A percentile compares a stretch with the other conserved stretches of the same genome.
phyloP scores from a whole-genome alignment of 1,284 basidiomycete genomes.

The Tremellales sp. region DNA sequence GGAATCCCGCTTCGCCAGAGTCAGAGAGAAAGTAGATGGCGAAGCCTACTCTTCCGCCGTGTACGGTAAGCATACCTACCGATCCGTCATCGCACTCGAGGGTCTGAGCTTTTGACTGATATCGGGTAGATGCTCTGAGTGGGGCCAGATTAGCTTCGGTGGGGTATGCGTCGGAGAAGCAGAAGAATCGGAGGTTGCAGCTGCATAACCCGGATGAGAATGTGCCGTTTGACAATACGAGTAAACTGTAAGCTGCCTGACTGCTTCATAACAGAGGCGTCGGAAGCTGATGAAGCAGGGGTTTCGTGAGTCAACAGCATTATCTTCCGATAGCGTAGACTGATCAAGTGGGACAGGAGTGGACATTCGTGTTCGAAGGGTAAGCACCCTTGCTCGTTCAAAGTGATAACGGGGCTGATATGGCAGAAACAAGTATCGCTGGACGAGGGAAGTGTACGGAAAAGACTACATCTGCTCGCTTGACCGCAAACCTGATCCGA shows the following conservation, averaged over 20 bases:
- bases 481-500: slow-evolving; percentile 45
- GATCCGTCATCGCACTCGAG: neutral
- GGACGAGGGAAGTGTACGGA: slow-evolving; percentile 38
- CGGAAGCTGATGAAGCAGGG: slow-evolving; percentile 12
- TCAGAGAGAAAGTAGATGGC: slow-evolving; percentile 23
- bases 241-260: slow-evolving; percentile 33
- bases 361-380: slow-evolving; percentile 45
- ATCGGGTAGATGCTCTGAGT: slow-evolving; percentile 35
- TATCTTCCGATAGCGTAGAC: neutral
- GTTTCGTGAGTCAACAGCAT: slow-evolving; percentile 17
- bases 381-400: slow-evolving; percentile 12
- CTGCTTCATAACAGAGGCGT: neutral
- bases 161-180: slow-evolving; percentile 29
- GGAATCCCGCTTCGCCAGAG: slow-evolving; percentile 30
- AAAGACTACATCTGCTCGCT: slow-evolving; percentile 45
- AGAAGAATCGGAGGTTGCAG: slow-evolving; percentile 39
- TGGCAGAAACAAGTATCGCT: slow-evolving; percentile 41
- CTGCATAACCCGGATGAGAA: slow-evolving; percentile 44
- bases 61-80: slow-evolving; percentile 30
- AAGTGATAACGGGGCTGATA: neutral
- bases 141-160: slow-evolving; percentile 37
- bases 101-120: no score
- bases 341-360: slow-evolving; percentile 26
- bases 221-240: slow-evolving; percentile 40
- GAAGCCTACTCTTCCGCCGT: slow-evolving; percentile 33